These are phyloP conservation scores for Colletotrichum sp. DNA, from an alignment of 2,329 filamentous ascomycete genomes.

Conservation along the genomic window DNA sequence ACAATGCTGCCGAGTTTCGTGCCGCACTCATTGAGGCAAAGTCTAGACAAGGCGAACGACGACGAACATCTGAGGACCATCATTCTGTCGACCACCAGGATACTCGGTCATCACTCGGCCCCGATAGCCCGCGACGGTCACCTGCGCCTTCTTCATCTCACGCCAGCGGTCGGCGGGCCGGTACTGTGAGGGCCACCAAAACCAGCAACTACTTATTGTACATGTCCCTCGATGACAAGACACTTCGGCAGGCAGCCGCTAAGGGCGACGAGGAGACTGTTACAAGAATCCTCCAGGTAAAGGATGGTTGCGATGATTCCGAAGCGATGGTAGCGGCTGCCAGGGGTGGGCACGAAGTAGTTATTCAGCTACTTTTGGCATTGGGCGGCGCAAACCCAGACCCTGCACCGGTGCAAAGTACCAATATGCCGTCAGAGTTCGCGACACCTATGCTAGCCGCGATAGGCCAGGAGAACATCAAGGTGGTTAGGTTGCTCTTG, in stretches of 20 bases:
- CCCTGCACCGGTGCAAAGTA: slow-evolving; percentile 62
- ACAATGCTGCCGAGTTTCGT: slow-evolving; percentile 82
- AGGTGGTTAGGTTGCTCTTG: slow-evolving; percentile 81
- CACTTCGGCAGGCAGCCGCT: slow-evolving; percentile 63
- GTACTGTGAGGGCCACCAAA: slow-evolving; percentile 65
- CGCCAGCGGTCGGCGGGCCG: slow-evolving; percentile 52
- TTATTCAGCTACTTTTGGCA: slow-evolving; percentile 79
- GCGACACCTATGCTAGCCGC: slow-evolving; percentile 94
- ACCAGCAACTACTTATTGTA: slow-evolving; percentile 69
- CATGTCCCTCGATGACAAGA: slow-evolving; percentile 67
- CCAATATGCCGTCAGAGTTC: slow-evolving; percentile 67
- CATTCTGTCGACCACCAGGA: slow-evolving; percentile 53
- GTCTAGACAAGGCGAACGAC: slow-evolving; percentile 59
- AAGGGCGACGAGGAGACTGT: slow-evolving; percentile 68
- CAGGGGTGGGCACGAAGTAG: slow-evolving; percentile 87
- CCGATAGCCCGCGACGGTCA: slow-evolving; percentile 64
- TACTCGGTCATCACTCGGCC: slow-evolving; percentile 56
- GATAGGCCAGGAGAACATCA: slow-evolving; percentile 86
- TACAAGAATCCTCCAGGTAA: slow-evolving; percentile 65
- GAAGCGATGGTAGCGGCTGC: slow-evolving; percentile 91
- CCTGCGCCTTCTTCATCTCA: slow-evolving; percentile 46
- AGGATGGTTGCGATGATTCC: slow-evolving; percentile 71
- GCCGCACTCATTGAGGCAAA: slow-evolving; percentile 66
- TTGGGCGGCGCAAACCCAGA: slow-evolving; percentile 71
- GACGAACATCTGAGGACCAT: slow-evolving; percentile 64